Base-by-base conservation (phyloP, 169 alveolate genomes). In the Plasmodium cynomolgi region DNA sequence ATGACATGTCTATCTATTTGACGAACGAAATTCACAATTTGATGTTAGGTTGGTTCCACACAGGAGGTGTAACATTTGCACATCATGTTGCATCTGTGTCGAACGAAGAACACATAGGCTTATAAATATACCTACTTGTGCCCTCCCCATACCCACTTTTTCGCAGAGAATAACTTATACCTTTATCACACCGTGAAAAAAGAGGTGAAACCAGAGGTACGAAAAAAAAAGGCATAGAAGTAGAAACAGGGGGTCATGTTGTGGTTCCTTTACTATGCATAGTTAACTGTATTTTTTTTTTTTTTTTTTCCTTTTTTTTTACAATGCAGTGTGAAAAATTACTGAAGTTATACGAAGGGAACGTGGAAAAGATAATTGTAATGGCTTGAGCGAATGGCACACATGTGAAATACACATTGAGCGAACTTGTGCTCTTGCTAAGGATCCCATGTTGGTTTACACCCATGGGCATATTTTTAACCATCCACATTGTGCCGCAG, bases 1-100 rank as follows among this genome's bases (percentile, higher is more conserved):
- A 81, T 33, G 84, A 82, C 29, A 91, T 91, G 95, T 81, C 82
- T 41, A 91, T 91, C 15, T 91, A 91, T 39, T 72, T 91, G 62
- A 91, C 92, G 84, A 91, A 91, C 47, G 95, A 91, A 91, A 50
- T 91, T 44, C 95, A 91, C 75, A 91, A 91, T 91, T 83, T 82
- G 23, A n/a, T 91, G 74, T 82, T 91, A 82, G 95, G 95, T 91
- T 26, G 41, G 77, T 9, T 20, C 4, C 77, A 23, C 39, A n/a
- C 74, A 26, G 77, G 41, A 7, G 37, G n/a, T 23, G 37, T 68
- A n/a, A 20, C 73, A 41, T 81, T 5, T 34, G 54, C 77, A 3
- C 56, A 1, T 1, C 33, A 47, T 47, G 17, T 68, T 9, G 9
- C 37, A 68, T 29, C 31, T 20, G n/a, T 68, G 41, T 26, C 15